Base-by-base conservation (phyloP, 2,329 filamentous ascomycete genomes). In the Didymella pomorum region DNA sequence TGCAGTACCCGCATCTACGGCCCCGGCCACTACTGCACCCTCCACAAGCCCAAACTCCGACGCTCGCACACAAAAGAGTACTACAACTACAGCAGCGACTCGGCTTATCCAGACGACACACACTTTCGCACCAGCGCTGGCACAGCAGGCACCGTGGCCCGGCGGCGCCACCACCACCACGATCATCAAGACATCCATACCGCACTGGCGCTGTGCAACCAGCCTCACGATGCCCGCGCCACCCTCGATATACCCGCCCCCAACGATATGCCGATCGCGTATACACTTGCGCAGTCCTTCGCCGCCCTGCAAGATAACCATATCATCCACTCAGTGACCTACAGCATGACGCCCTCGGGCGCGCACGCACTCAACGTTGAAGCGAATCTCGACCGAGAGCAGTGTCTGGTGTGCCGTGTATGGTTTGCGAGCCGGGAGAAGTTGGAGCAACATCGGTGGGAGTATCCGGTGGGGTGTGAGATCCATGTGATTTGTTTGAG, bases 361-460 rank as follows among this genome's bases (percentile, higher is more conserved):
- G 25, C 47, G 14, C 53, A 66, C 20, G 46, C 54, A 7, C 45
- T 71, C 21, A 61, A 57, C 3, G 65, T 66, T 1, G 48, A 52
- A 7, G 58, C 65, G 3, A 71, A 69, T n/a, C 57, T 62, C 23
- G 64, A 70, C 2, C 68, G 67, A 35, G 60, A 66, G 31, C 64
- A 67, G 20, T 71, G 69, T 37, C 7, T 53, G 10, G 39, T 48
- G 3, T 71, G 68, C 37, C 39, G 18, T 33, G 20, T 29, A 9
- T 69, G 65, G 62, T 70, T 69, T 33, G 41, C 65, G 11, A 64
- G 63, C 44, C 39, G 41, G 11, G 7, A 54, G 26, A 54, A 63
- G 35, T 43, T 67, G 23, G 20, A 52, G 18, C 2, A 20, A 2
- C 68, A 70, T 35, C 49, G 50, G 29, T 52, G 43, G 26, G 65